phyloP scores from a whole-genome alignment of 441 rosid species.

The Gossypium gossypioides region DNA sequence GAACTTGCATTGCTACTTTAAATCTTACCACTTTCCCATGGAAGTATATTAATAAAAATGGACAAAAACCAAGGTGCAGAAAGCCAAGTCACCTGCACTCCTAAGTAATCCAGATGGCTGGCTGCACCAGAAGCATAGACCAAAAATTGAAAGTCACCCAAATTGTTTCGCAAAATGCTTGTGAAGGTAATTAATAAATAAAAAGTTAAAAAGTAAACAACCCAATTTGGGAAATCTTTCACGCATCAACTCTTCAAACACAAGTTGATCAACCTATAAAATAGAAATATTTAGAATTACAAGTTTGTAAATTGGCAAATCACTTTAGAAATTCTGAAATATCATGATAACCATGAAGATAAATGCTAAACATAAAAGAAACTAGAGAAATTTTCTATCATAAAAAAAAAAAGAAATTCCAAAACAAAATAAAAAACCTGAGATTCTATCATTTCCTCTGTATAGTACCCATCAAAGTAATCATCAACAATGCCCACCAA shows the following conservation, averaged over 20 bases:
- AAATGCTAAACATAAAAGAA: neutral
- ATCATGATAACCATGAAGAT: conserved; percentile 7
- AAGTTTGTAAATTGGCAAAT: neutral
- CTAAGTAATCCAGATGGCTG: conserved; percentile 81
- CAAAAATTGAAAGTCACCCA: conserved; percentile 33
- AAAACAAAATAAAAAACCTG: conserved; percentile 37
- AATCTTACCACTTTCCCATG: conserved; percentile 73
- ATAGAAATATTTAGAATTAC: conserved; percentile 9
- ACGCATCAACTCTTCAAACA: conserved; percentile 59
- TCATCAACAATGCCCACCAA: conserved; percentile 63
- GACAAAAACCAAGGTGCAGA: conserved; percentile 73
- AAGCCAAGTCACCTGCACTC: conserved; percentile 80
- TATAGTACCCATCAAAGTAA: conserved; percentile 58
- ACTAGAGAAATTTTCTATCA: neutral
- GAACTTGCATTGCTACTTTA: conserved; percentile 7
- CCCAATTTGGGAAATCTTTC: conserved; percentile 72
- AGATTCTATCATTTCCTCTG: conserved; percentile 66
- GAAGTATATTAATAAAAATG: conserved; percentile 64
- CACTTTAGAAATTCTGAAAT: neutral
- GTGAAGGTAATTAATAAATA: conserved; percentile 6
- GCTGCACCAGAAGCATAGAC: conserved; percentile 56
- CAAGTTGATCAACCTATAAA: conserved; percentile 68
- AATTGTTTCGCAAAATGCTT: conserved; percentile 19
- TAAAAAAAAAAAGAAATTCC: neutral
- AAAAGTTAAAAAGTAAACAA: conserved; percentile 30